A percentile compares a stretch with the other conserved stretches of the same genome.
Conservation (phyloP, 2,329 filamentous ascomycete genomes). For the Zalaria sp. region DNA sequence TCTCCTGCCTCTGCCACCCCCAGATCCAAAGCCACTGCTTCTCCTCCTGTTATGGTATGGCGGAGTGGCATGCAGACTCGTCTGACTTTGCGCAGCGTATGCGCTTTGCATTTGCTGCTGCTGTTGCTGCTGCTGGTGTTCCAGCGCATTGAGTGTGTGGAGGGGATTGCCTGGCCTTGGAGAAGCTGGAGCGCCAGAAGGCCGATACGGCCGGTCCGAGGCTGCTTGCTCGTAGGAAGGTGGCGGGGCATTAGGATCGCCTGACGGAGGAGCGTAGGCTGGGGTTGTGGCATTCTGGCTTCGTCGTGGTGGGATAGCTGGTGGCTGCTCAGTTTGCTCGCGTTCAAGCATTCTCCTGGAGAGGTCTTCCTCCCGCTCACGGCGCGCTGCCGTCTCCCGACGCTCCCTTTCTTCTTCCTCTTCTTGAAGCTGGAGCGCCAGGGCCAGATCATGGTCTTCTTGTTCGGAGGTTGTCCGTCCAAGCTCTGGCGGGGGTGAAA, state of each 20-base stretch:
- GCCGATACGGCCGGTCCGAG: constrained; percentile 37
- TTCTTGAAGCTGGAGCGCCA: constrained; percentile 86
- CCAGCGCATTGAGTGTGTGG: constrained; percentile 17
- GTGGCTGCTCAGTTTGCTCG: constrained; percentile 18
- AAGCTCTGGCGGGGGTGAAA: neutral
- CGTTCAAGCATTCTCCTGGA: constrained; percentile 55
- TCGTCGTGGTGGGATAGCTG: constrained; percentile 14
- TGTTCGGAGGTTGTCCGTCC: constrained; percentile 47
- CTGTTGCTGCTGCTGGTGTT: constrained; percentile 11
- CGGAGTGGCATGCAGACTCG: constrained; percentile 7
- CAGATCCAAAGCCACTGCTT: constrained; percentile 7
- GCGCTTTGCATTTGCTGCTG: neutral
- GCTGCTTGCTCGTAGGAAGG: constrained; percentile 54
- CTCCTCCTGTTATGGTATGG: constrained; percentile 7
- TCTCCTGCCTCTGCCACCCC: constrained; percentile 6
- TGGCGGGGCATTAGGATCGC: constrained; percentile 28
- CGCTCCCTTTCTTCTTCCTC: constrained; percentile 74
- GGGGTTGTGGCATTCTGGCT: constrained; percentile 15
- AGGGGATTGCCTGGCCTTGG: constrained; percentile 17
- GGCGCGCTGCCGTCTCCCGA: constrained; percentile 33
- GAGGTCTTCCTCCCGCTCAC: constrained; percentile 38
- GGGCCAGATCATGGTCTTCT: constrained; percentile 69
- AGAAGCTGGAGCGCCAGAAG: constrained; percentile 15
- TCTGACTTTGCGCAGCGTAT: constrained; percentile 1
- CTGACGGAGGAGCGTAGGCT: constrained; percentile 3